Conservation (phyloP, 306 rosid genomes). For the Trichosanthes cucumerina region DNA sequence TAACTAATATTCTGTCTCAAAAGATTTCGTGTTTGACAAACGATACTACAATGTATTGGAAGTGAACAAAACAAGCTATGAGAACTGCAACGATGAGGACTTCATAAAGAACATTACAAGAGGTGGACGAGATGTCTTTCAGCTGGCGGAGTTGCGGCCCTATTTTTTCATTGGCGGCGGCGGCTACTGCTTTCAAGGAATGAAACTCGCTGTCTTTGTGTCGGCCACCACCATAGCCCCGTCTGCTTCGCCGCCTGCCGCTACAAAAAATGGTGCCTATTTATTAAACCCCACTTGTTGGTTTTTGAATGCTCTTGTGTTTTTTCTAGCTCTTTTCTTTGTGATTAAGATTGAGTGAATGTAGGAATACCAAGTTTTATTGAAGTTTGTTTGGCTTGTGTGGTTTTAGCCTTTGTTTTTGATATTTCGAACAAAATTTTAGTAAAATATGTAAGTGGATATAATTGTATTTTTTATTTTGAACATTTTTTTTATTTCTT, state of each 20-base stretch:
- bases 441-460: not conserved
- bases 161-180: constrained; percentile 52
- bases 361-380: not conserved
- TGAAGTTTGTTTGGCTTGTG: not conserved
- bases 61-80: constrained; percentile 58
- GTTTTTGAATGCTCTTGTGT: constrained; percentile 8
- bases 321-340: constrained; percentile 13
- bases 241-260: constrained; percentile 17
- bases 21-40: constrained; percentile 57
- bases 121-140: constrained; percentile 68
- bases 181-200: constrained; percentile 63
- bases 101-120: constrained; percentile 50
- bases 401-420: not conserved
- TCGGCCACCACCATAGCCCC: not conserved
- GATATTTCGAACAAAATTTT: not conserved
- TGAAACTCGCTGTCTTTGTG: constrained; percentile 39
- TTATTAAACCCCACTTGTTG: not conserved
- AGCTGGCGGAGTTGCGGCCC: constrained; percentile 32
- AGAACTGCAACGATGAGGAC: constrained; percentile 36
- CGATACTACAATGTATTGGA: constrained; percentile 52
- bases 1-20: not conserved
- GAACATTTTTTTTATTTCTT: too few species aligned
- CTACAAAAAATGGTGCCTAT: constrained; percentile 4
- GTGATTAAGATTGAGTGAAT: not conserved
- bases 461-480: too few species aligned